phyloP scores from a whole-genome alignment of 208 protist genomes.

The Trichomonas vaginalis region DNA sequence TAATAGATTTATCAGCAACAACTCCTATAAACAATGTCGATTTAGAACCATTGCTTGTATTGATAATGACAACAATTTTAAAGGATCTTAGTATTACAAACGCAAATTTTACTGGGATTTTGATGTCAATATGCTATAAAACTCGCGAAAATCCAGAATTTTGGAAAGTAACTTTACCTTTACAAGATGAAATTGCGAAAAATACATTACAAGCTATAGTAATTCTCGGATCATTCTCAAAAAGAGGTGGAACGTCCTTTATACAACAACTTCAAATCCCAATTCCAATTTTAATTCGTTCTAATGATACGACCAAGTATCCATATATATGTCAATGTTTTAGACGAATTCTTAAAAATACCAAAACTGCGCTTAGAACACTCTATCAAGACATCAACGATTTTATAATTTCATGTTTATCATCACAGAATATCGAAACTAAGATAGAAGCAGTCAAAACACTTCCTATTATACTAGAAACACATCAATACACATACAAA shows the following conservation, averaged over 20 bases:
- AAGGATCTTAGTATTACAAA: neutral
- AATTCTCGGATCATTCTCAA: neutral
- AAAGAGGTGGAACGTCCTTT: neutral
- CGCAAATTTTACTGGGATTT: neutral
- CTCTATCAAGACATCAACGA: neutral
- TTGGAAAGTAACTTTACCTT: neutral
- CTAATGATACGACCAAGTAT: neutral
- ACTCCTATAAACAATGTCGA: neutral
- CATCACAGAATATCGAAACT: neutral
- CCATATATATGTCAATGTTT: neutral
- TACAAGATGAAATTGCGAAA: neutral
- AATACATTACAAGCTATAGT: neutral
- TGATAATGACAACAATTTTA: neutral
- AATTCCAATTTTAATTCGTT: neutral
- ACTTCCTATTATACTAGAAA: neutral
- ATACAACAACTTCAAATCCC: neutral
- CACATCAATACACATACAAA: neutral
- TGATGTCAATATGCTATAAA: neutral
- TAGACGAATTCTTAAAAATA: neutral
- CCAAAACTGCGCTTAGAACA: neutral
- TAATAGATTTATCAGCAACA: neutral
- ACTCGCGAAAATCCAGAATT: neutral
- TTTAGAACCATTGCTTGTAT: neutral
- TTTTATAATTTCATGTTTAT: neutral
- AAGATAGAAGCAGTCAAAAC: neutral